phyloP scores from a whole-genome alignment of 2,329 filamentous ascomycete genomes.

The Fusarium nelsonii region DNA sequence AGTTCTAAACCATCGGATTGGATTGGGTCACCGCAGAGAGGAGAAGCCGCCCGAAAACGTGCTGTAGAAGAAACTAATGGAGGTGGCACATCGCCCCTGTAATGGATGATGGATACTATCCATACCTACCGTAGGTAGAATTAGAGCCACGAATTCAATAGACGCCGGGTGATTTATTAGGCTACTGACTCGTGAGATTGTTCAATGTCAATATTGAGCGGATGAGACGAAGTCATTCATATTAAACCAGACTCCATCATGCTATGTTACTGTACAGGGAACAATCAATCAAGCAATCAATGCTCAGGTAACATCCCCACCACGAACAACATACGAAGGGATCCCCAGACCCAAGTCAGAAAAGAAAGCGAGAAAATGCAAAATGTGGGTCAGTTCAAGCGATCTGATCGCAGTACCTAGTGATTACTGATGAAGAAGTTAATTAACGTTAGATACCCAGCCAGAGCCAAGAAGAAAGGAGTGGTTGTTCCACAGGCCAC shows the following conservation, averaged over 20 bases:
- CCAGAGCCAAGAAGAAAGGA: conserved; percentile 7
- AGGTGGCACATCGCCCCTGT: conserved; percentile 30
- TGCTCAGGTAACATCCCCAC: conserved; percentile 5
- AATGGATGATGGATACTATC: conserved; percentile 1
- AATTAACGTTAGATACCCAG: not conserved
- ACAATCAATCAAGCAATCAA: conserved; percentile 1
- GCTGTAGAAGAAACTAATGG: not conserved
- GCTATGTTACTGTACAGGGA: conserved; percentile 1
- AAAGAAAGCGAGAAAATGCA: conserved; percentile 11
- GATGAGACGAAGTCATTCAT: not conserved
- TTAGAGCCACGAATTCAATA: conserved; percentile 20
- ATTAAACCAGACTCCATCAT: not conserved
- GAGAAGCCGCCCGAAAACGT: not conserved
- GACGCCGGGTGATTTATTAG: conserved; percentile 19
- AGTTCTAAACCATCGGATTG: conserved; percentile 13
- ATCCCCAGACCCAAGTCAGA: conserved; percentile 30
- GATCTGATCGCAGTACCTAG: conserved; percentile 24
- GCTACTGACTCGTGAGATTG: conserved; percentile 1
- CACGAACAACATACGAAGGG: conserved; percentile 11
- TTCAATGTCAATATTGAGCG: conserved; percentile 11
- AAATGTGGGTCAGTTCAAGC: conserved; percentile 15
- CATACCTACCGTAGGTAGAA: conserved; percentile 13
- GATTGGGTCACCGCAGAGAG: conserved; percentile 16
- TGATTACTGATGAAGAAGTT: not conserved
- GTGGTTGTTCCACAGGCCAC: conserved; percentile 31